Base-by-base conservation (phyloP, 140 eudicot genomes). In the Bidens hawaiensis region DNA sequence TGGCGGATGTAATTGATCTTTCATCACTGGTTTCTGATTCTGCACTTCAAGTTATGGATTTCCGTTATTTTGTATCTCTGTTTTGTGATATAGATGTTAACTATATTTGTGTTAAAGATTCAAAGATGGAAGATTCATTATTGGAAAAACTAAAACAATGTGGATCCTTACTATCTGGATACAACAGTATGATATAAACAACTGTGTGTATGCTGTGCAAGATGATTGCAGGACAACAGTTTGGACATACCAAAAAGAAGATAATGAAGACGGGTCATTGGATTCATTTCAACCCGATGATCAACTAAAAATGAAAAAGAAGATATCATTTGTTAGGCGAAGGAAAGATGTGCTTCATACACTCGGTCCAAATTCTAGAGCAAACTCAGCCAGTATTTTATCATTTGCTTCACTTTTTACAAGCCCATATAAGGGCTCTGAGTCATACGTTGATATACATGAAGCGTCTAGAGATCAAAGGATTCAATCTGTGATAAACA, bases 251-350 rank as follows among this genome's bases (percentile, higher is more conserved):
- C 80, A 76, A 46, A 75, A 66, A 8, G 67, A 66, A 8, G 67
- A 76, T 25, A 75, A 57, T 17, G 82, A 77, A 73, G 82, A 88
- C 71, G 95, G 90, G 49, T 54, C 62, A 36, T 41, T 85, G 26
- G 99, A 93, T 76, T 81, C 81, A 26, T 93, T 88, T 68, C 99
- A 93, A 80, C 95, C 97, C 3, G 99, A 88, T 73, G 95, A 93
- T 40, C 86, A 82, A 59, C 94, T 93, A 46, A 83, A 79, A 74
- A 75, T 75, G 81, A 88, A 83, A 73, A 88, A 73, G 80, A 93
- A 81, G 41, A 82, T 93, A 57, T 63, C 94, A 11, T 93, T 71
- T 59, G 68, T 76, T 58, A 81, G 99, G 68, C 75, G 70, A 49
- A 79, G 94, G 51, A 77, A 77, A 70, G 93, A 93, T 65, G 84